A percentile compares a stretch with the other conserved stretches of the same genome.
Conservation (phyloP, 1,284 basidiomycete species). For the Bondarzewia mesenterica region DNA sequence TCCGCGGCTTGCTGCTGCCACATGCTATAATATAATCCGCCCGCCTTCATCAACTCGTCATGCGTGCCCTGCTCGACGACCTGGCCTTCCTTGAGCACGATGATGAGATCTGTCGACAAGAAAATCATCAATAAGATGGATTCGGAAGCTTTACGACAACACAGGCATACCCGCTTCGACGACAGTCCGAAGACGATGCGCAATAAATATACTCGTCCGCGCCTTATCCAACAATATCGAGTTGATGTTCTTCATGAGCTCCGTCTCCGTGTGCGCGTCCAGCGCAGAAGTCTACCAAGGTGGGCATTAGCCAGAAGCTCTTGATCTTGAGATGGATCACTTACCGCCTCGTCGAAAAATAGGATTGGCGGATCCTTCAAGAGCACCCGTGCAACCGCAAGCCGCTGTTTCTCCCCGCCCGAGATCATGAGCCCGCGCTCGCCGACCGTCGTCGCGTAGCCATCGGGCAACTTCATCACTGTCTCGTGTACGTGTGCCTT, state of each 20-base stretch:
- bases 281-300: slow-evolving; percentile 84
- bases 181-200: slow-evolving; percentile 86
- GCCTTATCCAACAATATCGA: slow-evolving; percentile 67
- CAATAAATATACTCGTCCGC: slow-evolving; percentile 93
- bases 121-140: too few relatives aligned
- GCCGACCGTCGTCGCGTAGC: slow-evolving; percentile 88
- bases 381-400: slow-evolving; percentile 89
- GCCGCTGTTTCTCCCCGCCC: slow-evolving; percentile 94
- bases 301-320: neutral
- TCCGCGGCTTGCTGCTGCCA: slow-evolving; percentile 73
- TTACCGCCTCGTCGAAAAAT: slow-evolving; percentile 96
- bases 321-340: slow-evolving; percentile 17
- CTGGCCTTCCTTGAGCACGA: slow-evolving; percentile 79
- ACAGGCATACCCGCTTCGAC: slow-evolving; percentile 68
- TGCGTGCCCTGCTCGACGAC: slow-evolving; percentile 92
- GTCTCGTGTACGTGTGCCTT: slow-evolving; percentile 89
- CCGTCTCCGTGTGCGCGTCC: slow-evolving; percentile 90
- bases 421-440: slow-evolving; percentile 97
- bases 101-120: slow-evolving; percentile 90
- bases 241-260: slow-evolving; percentile 94
- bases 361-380: slow-evolving; percentile 92
- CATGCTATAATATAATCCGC: slow-evolving; percentile 78
- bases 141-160: slow-evolving; percentile 9
- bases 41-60: slow-evolving; percentile 65
- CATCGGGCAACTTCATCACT: slow-evolving; percentile 75